Evolutionary conservation across 1,284 basidiomycete genomes (phyloP).

Genomic region (Boletus mariae): DNA sequence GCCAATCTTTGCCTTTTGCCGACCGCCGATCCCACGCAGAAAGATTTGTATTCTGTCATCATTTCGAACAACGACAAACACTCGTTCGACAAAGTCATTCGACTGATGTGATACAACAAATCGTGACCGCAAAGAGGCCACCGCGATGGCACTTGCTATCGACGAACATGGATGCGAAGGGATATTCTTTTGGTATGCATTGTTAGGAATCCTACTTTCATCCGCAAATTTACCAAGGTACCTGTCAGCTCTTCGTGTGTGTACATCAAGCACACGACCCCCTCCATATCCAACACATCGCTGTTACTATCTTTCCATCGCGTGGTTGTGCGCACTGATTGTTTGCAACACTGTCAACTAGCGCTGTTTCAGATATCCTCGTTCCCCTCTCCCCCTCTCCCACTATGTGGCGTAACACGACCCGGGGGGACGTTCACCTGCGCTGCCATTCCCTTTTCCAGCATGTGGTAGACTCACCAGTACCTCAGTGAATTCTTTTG

Average conservation of each 20-base stretch:
- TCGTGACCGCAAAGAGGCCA: constrained; percentile 59
- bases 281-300: too few relatives aligned
- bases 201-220: constrained; percentile 53
- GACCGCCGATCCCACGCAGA: constrained; percentile 69
- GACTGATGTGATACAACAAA: constrained; percentile 73
- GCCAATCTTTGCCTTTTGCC: constrained; percentile 69
- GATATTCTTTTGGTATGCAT: constrained; percentile 64
- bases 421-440: too few relatives aligned
- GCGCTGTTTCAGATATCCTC: too few relatives aligned
- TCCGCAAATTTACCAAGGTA: constrained; percentile 55
- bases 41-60: constrained; percentile 81
- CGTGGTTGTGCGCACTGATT: too few relatives aligned
- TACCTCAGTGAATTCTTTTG: too few relatives aligned
- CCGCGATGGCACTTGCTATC: constrained; percentile 62
- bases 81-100: constrained; percentile 86
- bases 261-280: constrained; percentile 51
- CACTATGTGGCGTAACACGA: too few relatives aligned
- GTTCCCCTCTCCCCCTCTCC: too few relatives aligned
- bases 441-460: too few relatives aligned
- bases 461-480: too few relatives aligned
- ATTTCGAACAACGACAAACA: constrained; percentile 99
- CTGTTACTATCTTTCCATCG: too few relatives aligned
- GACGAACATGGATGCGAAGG: constrained; percentile 87
- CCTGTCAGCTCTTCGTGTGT: constrained; percentile 83
- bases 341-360: too few relatives aligned